phyloP scores from a whole-genome alignment of 805 yeast genomes.

The Metschnikowia vanudenii region DNA sequence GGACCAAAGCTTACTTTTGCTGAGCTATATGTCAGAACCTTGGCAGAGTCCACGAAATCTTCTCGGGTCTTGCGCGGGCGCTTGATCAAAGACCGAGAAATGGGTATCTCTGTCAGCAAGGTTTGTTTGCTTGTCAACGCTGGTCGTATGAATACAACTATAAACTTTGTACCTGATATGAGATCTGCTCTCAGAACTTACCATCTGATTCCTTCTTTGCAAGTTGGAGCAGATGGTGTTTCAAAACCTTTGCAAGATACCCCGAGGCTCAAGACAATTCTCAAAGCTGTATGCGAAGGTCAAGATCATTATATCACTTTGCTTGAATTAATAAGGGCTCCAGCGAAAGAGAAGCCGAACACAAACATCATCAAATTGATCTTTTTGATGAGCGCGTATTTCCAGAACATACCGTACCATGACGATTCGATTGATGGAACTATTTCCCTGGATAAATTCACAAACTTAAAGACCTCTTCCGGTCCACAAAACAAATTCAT shows the following conservation, averaged over 20 bases:
- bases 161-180: conserved; percentile 94
- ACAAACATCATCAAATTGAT: conserved; percentile 66
- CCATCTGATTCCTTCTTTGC: conserved; percentile 89
- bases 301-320: conserved; percentile 48
- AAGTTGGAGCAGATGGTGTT: conserved; percentile 56
- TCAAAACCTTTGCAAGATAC: conserved; percentile 87
- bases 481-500: conserved; percentile 48
- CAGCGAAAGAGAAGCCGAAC: conserved; percentile 45
- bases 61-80: conserved; percentile 82
- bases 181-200: conserved; percentile 88
- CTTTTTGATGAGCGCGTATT: conserved; percentile 68
- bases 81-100: conserved; percentile 56
- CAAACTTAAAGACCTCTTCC: conserved; percentile 9
- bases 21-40: conserved; percentile 75
- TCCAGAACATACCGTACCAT: conserved; percentile 48
- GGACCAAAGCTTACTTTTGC: conserved; percentile 66
- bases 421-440: conserved; percentile 14
- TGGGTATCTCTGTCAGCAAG: conserved; percentile 71
- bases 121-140: conserved; percentile 85
- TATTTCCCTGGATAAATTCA: conserved; percentile 8
- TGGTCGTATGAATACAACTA: conserved; percentile 92
- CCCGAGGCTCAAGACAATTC: conserved; percentile 84
- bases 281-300: conserved; percentile 83
- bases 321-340: conserved; percentile 44
- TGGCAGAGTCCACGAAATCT: conserved; percentile 80